phyloP scores from a whole-genome alignment of 2,329 filamentous ascomycete genomes.

The Allantophomopsis cytisporea region DNA sequence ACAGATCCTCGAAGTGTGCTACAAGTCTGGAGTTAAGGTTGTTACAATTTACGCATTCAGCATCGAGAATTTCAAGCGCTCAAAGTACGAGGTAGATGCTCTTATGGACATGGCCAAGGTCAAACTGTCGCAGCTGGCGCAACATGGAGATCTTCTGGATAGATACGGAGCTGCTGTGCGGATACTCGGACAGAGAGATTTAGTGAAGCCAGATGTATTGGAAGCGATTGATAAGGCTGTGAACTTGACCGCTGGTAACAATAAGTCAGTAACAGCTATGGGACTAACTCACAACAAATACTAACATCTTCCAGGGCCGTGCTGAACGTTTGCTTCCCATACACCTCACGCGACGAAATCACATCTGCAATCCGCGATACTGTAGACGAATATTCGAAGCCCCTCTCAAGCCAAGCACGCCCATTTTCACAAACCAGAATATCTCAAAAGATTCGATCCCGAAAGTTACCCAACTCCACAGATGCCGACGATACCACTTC shows the following conservation, averaged over 20 bases:
- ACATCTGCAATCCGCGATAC: slow-evolving; percentile 79
- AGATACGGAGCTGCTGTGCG: slow-evolving; percentile 82
- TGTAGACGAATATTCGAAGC: slow-evolving; percentile 72
- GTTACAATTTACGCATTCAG: slow-evolving; percentile 98
- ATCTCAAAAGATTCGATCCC: slow-evolving; percentile 68
- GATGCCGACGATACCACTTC: slow-evolving; percentile 24
- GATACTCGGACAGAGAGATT: slow-evolving; percentile 69
- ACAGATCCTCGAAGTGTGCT: slow-evolving; percentile 91
- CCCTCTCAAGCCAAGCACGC: slow-evolving; percentile 48
- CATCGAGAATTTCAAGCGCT: slow-evolving; percentile 97
- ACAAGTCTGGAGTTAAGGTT: slow-evolving; percentile 91
- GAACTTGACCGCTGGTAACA: slow-evolving; percentile 77
- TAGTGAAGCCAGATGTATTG: slow-evolving; percentile 78
- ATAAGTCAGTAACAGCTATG: slow-evolving; percentile 37
- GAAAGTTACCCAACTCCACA: slow-evolving; percentile 28
- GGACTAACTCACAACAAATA: background rate
- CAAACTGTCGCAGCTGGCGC: slow-evolving; percentile 80
- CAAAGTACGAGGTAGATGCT: slow-evolving; percentile 90
- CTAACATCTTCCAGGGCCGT: slow-evolving; percentile 32
- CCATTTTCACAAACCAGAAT: slow-evolving; percentile 84
- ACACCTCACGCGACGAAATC: slow-evolving; percentile 92
- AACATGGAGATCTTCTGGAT: slow-evolving; percentile 87
- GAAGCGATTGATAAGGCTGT: slow-evolving; percentile 79
- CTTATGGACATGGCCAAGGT: slow-evolving; percentile 97
- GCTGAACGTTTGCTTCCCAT: slow-evolving; percentile 95